phyloP scores from a whole-genome alignment of 1,284 basidiomycete species.

The Puccinia coronata region DNA sequence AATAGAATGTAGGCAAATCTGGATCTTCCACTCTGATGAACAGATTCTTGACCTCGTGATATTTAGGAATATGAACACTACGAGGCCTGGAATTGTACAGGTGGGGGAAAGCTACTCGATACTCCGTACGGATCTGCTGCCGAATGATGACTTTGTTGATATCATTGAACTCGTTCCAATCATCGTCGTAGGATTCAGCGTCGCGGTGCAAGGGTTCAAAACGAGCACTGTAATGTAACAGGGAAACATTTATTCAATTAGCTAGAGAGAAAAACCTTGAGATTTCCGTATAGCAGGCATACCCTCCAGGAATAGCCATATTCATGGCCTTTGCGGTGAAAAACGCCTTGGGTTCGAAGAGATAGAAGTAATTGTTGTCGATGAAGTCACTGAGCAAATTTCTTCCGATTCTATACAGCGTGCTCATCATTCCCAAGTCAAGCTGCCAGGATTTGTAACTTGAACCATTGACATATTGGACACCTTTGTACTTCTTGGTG shows the following conservation, averaged over 20 bases:
- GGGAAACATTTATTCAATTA: constrained; percentile 61
- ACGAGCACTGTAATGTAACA: constrained; percentile 27
- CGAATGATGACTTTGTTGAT: constrained; percentile 99
- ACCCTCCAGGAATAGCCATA: constrained; percentile 96
- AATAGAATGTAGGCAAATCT: constrained; percentile 99
- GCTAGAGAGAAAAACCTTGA: not conserved
- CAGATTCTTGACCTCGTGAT: constrained; percentile 94
- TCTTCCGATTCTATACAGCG: constrained; percentile 90
- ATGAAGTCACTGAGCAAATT: constrained; percentile 85
- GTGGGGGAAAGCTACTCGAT: constrained; percentile 99
- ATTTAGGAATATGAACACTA: constrained; percentile 81
- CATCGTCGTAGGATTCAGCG: constrained; percentile 96
- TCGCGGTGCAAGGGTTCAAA: constrained; percentile 67
- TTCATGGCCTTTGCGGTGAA: constrained; percentile 80
- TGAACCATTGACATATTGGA: constrained; percentile 77
- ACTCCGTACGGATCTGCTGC: constrained; percentile 97
- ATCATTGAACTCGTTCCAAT: constrained; percentile 99
- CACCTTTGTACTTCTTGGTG: constrained; percentile 68
- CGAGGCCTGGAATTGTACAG: constrained; percentile 98
- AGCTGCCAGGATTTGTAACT: constrained; percentile 94
- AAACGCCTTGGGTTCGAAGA: constrained; percentile 97
- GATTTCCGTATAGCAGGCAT: constrained; percentile 66
- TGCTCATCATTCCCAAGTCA: constrained; percentile 90
- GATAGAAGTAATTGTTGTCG: constrained; percentile 73
- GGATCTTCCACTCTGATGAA: constrained; percentile 99